Evolutionary conservation across 371 early-diverging fungal species (phyloP).

Genomic region (Mucor mucedo): DNA sequence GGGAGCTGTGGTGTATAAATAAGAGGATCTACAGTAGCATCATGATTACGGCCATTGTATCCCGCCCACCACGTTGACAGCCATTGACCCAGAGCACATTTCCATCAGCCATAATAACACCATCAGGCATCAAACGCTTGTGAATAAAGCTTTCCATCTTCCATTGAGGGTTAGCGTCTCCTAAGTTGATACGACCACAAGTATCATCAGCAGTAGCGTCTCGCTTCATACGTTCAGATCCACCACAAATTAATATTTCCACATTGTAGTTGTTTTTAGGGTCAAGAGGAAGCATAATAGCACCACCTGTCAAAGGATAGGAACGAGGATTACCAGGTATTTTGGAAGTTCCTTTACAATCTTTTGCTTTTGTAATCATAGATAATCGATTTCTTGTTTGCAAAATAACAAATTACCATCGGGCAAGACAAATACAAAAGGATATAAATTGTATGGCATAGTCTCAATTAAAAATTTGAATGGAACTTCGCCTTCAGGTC

Average conservation of each 20-base stretch:
- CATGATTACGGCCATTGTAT: slow-evolving; percentile 49
- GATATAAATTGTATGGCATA: slow-evolving; percentile 66
- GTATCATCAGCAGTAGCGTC: slow-evolving; percentile 49
- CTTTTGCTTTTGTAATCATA: slow-evolving; percentile 57
- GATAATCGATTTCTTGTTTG: slow-evolving; percentile 56
- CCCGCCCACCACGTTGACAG: slow-evolving; percentile 70
- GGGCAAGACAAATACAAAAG: slow-evolving; percentile 58
- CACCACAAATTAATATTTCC: slow-evolving; percentile 69
- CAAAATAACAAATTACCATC: slow-evolving; percentile 63
- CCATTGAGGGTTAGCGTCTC: slow-evolving; percentile 57
- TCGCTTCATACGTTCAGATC: slow-evolving; percentile 49
- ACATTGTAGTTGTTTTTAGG: slow-evolving; percentile 65
- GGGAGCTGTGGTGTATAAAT: slow-evolving; percentile 61
- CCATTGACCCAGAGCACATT: slow-evolving; percentile 67
- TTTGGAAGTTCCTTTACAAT: slow-evolving; percentile 58
- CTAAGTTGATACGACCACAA: slow-evolving; percentile 64
- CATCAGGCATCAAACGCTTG: slow-evolving; percentile 67
- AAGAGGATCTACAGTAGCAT: slow-evolving; percentile 64
- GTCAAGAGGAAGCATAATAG: slow-evolving; percentile 65
- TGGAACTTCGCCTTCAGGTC: slow-evolving; percentile 36
- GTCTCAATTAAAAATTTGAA: slow-evolving; percentile 60
- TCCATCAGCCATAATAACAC: slow-evolving; percentile 66
- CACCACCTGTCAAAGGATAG: slow-evolving; percentile 67
- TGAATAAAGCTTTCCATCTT: slow-evolving; percentile 65
- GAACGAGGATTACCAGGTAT: slow-evolving; percentile 64